Base-by-base conservation (phyloP, 257 asterid genomes). In the Linderniella brevidens region DNA sequence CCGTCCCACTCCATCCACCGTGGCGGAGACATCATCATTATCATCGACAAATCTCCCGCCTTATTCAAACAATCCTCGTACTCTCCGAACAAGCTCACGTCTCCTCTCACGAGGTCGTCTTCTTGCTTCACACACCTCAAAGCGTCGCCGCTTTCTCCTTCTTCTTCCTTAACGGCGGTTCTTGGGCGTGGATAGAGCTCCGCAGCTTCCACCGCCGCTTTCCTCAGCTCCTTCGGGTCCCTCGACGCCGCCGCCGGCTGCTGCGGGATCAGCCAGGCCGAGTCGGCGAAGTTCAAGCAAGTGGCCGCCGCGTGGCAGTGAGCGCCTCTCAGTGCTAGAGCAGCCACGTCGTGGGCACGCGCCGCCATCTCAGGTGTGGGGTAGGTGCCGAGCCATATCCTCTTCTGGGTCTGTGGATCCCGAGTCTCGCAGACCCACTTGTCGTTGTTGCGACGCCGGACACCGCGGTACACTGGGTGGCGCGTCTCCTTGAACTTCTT, bases 331-430 rank as follows among this genome's bases (percentile, higher is more conserved):
- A 84, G 60, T 0, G 95, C 92, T 63, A 84, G 41, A 8, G 84
- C 95, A 25, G 93, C 95, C 17, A 84, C 78, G 18, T 84, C 95
- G 25, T 84, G 71, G 12, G 95, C 93, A 5, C 93, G 60, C 1
- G 95, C 95, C 0, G 95, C 93, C 95, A 84, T 84, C 63, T 84
- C 93, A 0, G 95, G 66, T 0, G 87, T 80, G 12, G 84, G 92
- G 32, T 75, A 77, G 0, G 85, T 80, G 9, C 93, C 95, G 0
- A 85, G 58, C 95, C 95, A 85, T 9, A 85, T 59, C 35, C 95
- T 59, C 19, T 72, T 62, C 48, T 85, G 83, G 12, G 62, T 58
- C 20, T 4, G 57, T 0, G 86, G 93, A 32, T 85, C 87, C 0
- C 95, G 79, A 5, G 67, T 39, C 60, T 71, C 78, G 60, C 78